Evolutionary conservation across 23 red algal species (phyloP).

Genomic region (Pyropia yezoensis): DNA sequence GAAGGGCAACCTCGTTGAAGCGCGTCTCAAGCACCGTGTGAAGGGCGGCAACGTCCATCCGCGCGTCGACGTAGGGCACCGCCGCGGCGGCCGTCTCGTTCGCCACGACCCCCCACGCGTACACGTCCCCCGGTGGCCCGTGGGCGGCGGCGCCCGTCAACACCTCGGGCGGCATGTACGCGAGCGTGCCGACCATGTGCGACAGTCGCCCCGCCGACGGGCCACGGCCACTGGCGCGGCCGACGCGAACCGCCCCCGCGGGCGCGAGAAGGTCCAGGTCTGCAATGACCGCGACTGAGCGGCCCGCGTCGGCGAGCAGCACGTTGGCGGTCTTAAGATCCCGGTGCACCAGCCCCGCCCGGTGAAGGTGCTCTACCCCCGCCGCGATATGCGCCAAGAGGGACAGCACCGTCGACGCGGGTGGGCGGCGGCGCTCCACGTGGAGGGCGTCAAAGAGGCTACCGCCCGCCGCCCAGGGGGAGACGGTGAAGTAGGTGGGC

Average conservation of each 20-base stretch:
- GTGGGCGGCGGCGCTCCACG: background rate
- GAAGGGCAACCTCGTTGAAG: slow-evolving; percentile 85
- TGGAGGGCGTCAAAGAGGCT: slow-evolving; percentile 85
- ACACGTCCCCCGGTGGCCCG: slow-evolving; percentile 72
- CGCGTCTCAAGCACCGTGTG: slow-evolving; percentile 97
- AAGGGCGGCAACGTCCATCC: slow-evolving; percentile 72
- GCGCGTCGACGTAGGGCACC: slow-evolving; percentile 89
- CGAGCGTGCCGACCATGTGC: slow-evolving; percentile 95
- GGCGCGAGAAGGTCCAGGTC: slow-evolving; percentile 79
- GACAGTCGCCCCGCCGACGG: slow-evolving; percentile 76
- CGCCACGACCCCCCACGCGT: slow-evolving; percentile 76
- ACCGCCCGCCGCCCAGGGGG: slow-evolving; percentile 64
- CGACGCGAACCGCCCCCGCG: slow-evolving; percentile 25
- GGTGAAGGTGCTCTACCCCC: slow-evolving; percentile 72
- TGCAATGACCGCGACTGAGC: slow-evolving; percentile 43
- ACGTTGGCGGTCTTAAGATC: slow-evolving; percentile 95
- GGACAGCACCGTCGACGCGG: slow-evolving; percentile 1
- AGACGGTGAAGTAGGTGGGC: slow-evolving; percentile 75
- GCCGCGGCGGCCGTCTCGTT: slow-evolving; percentile 79
- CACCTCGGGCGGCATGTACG: slow-evolving; percentile 95
- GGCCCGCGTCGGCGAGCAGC: slow-evolving; percentile 44
- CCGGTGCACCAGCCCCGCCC: slow-evolving; percentile 74
- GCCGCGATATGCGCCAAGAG: slow-evolving; percentile 16
- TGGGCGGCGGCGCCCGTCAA: slow-evolving; percentile 44
- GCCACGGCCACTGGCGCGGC: slow-evolving; percentile 45